Conservation (phyloP, 805 yeast species). For the Starmera amethionina region DNA sequence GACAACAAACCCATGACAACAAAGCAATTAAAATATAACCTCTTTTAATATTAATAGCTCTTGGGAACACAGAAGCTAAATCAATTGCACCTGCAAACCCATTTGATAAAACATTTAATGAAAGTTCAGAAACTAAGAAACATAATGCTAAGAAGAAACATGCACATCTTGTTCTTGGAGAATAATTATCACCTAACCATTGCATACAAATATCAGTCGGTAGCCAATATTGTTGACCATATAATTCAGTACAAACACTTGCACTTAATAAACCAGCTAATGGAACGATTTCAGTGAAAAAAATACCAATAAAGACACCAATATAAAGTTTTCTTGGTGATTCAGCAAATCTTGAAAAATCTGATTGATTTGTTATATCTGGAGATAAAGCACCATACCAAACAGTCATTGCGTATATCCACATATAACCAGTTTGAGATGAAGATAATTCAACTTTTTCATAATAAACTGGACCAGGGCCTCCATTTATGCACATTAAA, state of each 20-base stretch:
- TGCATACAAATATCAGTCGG: slow-evolving; percentile 27
- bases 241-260: slow-evolving; percentile 22
- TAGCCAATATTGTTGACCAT: slow-evolving; percentile 27
- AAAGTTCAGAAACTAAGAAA: slow-evolving; percentile 25
- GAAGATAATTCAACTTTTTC: slow-evolving; percentile 15
- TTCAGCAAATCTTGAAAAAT: slow-evolving; percentile 29
- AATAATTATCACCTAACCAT: slow-evolving; percentile 28
- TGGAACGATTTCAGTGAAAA: slow-evolving; percentile 30
- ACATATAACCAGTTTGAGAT: slow-evolving; percentile 27
- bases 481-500: slow-evolving; percentile 22
- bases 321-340: slow-evolving; percentile 16
- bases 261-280: slow-evolving; percentile 29
- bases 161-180: slow-evolving; percentile 28
- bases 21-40: slow-evolving; percentile 27
- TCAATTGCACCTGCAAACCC: slow-evolving; percentile 28
- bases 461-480: slow-evolving; percentile 24
- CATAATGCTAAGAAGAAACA: slow-evolving; percentile 29
- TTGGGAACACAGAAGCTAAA: slow-evolving; percentile 15
- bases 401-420: slow-evolving; percentile 29
- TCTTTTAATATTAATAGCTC: slow-evolving; percentile 22
- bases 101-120: slow-evolving; percentile 26
- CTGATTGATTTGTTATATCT: slow-evolving; percentile 30
- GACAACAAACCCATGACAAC: slow-evolving; percentile 28
- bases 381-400: slow-evolving; percentile 32
- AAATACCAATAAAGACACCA: slow-evolving; percentile 24